phyloP scores from a whole-genome alignment of 371 early-diverging fungal species.

The Caulochytrium protostelioides region DNA sequence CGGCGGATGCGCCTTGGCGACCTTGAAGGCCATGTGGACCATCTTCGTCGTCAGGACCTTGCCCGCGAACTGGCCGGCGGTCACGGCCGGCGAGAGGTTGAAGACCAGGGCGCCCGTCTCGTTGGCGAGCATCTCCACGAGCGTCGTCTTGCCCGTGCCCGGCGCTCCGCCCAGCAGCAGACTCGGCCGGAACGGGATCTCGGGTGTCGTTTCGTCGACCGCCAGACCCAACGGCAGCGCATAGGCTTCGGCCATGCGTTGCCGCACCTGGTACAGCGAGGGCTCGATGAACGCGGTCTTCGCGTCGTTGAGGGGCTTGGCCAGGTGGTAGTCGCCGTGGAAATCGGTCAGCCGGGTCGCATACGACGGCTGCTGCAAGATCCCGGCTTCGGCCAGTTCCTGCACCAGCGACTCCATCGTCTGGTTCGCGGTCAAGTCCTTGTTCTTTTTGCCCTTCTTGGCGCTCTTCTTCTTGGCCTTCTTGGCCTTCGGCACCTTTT shows the following conservation, averaged over 20 bases:
- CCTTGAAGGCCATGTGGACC: slow-evolving; percentile 39
- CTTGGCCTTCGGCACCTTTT: slow-evolving; percentile 12
- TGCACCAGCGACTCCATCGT: slow-evolving; percentile 31
- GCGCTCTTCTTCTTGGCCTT: slow-evolving; percentile 27
- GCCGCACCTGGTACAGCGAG: background rate
- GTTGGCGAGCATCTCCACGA: slow-evolving; percentile 21
- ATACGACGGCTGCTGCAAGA: slow-evolving; percentile 13
- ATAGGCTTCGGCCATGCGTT: slow-evolving; percentile 22
- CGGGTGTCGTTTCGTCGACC: background rate
- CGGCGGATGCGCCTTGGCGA: slow-evolving; percentile 26
- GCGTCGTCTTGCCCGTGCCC: slow-evolving; percentile 27
- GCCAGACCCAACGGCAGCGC: slow-evolving; percentile 21
- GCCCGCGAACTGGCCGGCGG: slow-evolving; percentile 26
- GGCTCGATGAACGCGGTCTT: background rate
- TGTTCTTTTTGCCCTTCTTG: slow-evolving; percentile 36
- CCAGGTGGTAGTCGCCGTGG: slow-evolving; percentile 18
- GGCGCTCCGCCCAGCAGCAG: slow-evolving; percentile 1
- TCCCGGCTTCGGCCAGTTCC: slow-evolving; percentile 25
- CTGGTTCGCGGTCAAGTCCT: slow-evolving; percentile 31
- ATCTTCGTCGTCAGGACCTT: slow-evolving; percentile 23
- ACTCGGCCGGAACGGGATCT: too few relatives aligned
- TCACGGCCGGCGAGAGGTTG: slow-evolving; percentile 26
- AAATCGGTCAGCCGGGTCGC: slow-evolving; percentile 8
- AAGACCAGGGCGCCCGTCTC: slow-evolving; percentile 26
- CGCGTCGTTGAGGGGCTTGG: slow-evolving; percentile 6